phyloP scores from a whole-genome alignment of 139 green algal species.

The Picochlorum sp. region DNA sequence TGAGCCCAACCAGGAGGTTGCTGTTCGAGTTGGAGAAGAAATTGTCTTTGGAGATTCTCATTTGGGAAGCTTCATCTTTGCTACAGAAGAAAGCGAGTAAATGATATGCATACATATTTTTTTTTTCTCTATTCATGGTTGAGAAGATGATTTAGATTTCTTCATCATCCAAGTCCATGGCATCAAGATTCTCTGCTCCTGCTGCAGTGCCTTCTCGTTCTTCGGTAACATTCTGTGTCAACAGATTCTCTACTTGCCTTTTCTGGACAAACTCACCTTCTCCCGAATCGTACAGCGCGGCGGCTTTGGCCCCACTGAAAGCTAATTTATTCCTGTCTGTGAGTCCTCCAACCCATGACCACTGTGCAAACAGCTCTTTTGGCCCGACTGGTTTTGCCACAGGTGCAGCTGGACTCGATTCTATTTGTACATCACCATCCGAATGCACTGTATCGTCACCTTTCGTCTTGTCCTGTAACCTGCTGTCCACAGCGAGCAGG shows the following conservation, averaged over 20 bases:
- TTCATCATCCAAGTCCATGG: not conserved
- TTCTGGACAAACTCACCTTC: not conserved
- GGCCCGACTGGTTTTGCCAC: too few species aligned
- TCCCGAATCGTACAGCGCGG: not conserved
- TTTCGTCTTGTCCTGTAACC: not conserved
- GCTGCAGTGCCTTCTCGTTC: not conserved
- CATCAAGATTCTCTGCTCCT: not conserved
- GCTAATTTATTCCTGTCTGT: too few species aligned
- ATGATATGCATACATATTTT: not conserved
- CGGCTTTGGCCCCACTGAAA: too few species aligned
- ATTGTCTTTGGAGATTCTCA: constrained; percentile 37
- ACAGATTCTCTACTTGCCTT: not conserved
- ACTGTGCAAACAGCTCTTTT: too few species aligned
- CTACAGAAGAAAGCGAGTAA: not conserved
- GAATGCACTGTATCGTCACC: not conserved
- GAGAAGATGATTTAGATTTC: not conserved
- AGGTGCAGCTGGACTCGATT: too few species aligned
- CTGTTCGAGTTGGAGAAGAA: constrained; percentile 20
- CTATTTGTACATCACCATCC: too few species aligned
- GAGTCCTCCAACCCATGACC: too few species aligned
- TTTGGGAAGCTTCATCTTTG: constrained; percentile 14
- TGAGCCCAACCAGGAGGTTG: constrained; percentile 24
- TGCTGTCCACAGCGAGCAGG: not conserved
- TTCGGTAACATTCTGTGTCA: not conserved
- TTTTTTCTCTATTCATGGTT: too few species aligned